phyloP scores from a whole-genome alignment of 805 yeast genomes.

The Yueomyces sp. region DNA sequence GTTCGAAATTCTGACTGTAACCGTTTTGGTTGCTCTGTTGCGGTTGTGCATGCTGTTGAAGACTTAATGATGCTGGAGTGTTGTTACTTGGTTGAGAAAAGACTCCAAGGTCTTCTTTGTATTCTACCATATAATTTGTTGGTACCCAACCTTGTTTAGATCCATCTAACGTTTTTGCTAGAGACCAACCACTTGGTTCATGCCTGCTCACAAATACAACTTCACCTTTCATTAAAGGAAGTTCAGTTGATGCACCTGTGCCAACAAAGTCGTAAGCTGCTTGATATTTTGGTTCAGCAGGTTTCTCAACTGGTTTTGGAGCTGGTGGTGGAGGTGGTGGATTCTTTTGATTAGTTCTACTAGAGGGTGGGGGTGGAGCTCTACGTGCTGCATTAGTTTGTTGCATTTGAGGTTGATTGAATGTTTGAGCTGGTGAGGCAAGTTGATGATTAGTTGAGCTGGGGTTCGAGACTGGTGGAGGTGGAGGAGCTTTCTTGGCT shows the following conservation, averaged over 20 bases:
- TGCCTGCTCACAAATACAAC: slow-evolving; percentile 58
- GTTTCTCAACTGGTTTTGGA: slow-evolving; percentile 45
- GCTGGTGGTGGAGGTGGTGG: slow-evolving; percentile 56
- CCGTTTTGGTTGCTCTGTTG: not conserved
- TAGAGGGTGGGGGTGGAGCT: slow-evolving; percentile 4
- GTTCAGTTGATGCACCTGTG: slow-evolving; percentile 65
- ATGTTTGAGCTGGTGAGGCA: slow-evolving; percentile 47
- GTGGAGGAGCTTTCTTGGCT: slow-evolving; percentile 24
- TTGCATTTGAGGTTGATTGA: slow-evolving; percentile 23
- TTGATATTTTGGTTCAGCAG: slow-evolving; percentile 63
- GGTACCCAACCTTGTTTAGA: slow-evolving; percentile 94
- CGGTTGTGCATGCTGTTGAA: slow-evolving; percentile 4
- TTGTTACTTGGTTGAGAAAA: not conserved
- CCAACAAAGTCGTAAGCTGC: slow-evolving; percentile 88
- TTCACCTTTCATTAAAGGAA: slow-evolving; percentile 67
- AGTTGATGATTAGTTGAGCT: slow-evolving; percentile 28
- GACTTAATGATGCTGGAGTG: not conserved
- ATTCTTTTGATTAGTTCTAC: slow-evolving; percentile 3
- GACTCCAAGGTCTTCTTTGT: slow-evolving; percentile 19
- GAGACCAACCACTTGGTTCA: slow-evolving; percentile 87
- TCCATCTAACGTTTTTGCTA: slow-evolving; percentile 68
- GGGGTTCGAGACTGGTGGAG: slow-evolving; percentile 17
- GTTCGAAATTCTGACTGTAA: not conserved
- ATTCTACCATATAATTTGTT: slow-evolving; percentile 67
- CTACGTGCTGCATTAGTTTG: slow-evolving; percentile 8